Evolutionary conservation across 1,284 basidiomycete genomes (phyloP).

Genomic region (Cryptococcus deneoformans): DNA sequence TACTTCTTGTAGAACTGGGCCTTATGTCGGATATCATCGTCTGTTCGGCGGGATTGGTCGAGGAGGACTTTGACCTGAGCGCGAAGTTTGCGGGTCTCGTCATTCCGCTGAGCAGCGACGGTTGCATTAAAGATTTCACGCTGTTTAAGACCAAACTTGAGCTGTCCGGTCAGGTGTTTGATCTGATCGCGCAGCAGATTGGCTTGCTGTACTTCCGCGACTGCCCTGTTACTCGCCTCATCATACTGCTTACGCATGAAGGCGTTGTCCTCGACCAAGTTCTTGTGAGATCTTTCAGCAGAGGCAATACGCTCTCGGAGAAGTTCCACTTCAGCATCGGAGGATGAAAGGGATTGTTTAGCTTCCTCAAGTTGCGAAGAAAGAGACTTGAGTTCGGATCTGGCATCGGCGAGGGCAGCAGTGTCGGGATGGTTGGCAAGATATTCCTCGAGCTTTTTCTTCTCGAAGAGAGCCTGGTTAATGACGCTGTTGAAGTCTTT

Average conservation of each 20-base stretch:
- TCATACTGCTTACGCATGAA: constrained; percentile 34
- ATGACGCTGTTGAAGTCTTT: neutral
- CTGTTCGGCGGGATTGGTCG: constrained; percentile 38
- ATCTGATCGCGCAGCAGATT: constrained; percentile 21
- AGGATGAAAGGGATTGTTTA: neutral
- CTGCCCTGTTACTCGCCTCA: constrained; percentile 26
- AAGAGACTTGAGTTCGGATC: neutral
- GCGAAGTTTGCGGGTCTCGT: constrained; percentile 14
- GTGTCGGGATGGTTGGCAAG: neutral
- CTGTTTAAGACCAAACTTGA: constrained; percentile 39
- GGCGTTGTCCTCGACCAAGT: constrained; percentile 8
- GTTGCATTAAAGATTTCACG: constrained; percentile 24
- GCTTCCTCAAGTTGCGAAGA: neutral
- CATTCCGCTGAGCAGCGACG: constrained; percentile 7
- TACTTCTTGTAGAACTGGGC: constrained; percentile 22
- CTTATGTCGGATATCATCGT: constrained; percentile 33
- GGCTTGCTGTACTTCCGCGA: constrained; percentile 20
- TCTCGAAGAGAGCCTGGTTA: no score
- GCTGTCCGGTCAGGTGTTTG: constrained; percentile 24
- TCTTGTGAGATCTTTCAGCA: constrained; percentile 1
- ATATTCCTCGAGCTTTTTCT: neutral
- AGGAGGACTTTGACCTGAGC: constrained; percentile 29
- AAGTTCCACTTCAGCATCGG: neutral
- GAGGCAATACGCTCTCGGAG: constrained; percentile 1
- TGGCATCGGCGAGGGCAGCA: neutral